Conservation (phyloP, 108 stramenopile genomes). For the Conticribra guillardii region DNA sequence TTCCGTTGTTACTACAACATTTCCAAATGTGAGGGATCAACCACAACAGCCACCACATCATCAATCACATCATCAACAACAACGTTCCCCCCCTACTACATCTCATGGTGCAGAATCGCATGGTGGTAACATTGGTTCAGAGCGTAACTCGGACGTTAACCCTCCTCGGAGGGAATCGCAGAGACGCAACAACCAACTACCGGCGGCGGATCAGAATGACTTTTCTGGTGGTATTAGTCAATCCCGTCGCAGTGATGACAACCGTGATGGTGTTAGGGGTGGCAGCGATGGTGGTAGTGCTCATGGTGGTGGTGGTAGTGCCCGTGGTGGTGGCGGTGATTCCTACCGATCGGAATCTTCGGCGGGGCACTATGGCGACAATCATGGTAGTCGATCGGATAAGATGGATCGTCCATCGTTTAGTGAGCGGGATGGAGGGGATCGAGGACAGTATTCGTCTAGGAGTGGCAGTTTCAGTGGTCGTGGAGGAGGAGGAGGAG, state of each 20-base stretch:
- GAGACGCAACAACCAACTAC: conserved; percentile 1
- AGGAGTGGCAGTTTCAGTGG: not conserved
- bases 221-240: not conserved
- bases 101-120: too few species aligned
- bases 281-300: not conserved
- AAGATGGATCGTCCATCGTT: not conserved
- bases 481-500: not conserved
- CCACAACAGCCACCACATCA: too few species aligned
- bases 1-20: not conserved
- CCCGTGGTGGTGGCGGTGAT: not conserved
- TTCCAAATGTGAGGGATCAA: not conserved
- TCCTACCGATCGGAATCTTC: not conserved
- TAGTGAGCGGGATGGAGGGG: not conserved
- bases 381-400: not conserved
- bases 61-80: too few species aligned
- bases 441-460: not conserved
- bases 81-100: too few species aligned
- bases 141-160: too few species aligned
- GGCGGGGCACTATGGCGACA: too few species aligned
- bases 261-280: not conserved
- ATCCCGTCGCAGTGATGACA: too few species aligned
- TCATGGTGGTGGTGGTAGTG: not conserved
- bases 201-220: conserved; percentile 1
- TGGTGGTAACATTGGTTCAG: too few species aligned
- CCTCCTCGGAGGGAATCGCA: too few species aligned